A percentile compares a stretch with the other conserved stretches of the same genome.
Conservation (phyloP, 1,139 yeast species). For the Taphrina communis region DNA sequence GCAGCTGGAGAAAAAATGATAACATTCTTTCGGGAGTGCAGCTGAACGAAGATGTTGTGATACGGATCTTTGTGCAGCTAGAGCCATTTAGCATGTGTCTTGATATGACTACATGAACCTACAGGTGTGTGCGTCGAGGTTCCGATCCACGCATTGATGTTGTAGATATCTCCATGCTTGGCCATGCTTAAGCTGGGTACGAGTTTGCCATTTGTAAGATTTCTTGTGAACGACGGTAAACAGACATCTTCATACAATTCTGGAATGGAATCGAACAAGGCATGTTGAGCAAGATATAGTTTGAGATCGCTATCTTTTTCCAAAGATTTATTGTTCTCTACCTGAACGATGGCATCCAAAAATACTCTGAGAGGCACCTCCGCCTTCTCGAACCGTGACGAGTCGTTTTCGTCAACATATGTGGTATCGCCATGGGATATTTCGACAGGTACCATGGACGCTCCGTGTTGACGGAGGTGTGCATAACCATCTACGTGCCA, state of each 20-base stretch:
- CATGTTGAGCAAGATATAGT: constrained; percentile 36
- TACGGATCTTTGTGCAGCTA: constrained; percentile 37
- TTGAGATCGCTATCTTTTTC: neutral
- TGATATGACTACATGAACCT: neutral
- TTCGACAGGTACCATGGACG: constrained; percentile 27
- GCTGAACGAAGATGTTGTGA: constrained; percentile 32
- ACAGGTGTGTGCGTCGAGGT: constrained; percentile 32
- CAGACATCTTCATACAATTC: constrained; percentile 23
- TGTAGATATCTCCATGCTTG: constrained; percentile 28
- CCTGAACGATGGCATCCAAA: constrained; percentile 10
- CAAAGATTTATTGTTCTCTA: too few species aligned
- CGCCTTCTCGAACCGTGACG: constrained; percentile 15
- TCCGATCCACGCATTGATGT: constrained; percentile 37
- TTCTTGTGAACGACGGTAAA: constrained; percentile 20
- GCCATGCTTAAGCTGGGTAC: constrained; percentile 7
- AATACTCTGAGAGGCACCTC: constrained; percentile 25
- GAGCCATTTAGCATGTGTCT: neutral
- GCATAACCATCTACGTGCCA: constrained; percentile 18
- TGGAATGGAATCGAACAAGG: constrained; percentile 34
- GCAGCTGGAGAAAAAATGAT: constrained; percentile 20
- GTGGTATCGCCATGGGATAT: constrained; percentile 23
- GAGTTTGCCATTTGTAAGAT: neutral
- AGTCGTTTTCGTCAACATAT: neutral
- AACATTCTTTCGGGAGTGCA: constrained; percentile 12
- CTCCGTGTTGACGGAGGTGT: constrained; percentile 13